These are phyloP conservation scores for Solanum virginianum DNA, from an alignment of 257 asterid genomes.

Conservation along the genomic window DNA sequence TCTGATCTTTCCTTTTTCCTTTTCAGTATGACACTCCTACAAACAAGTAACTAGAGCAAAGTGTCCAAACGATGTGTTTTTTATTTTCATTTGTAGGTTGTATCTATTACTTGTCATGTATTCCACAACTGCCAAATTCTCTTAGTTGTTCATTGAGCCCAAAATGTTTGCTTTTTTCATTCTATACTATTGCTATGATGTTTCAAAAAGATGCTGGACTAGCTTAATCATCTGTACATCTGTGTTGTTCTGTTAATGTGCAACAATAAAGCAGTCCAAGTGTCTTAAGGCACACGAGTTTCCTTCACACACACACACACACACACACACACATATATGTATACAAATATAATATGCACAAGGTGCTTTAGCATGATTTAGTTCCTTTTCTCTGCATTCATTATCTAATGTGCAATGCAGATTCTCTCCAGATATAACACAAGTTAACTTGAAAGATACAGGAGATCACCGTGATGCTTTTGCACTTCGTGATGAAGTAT, in stretches of 20 bases:
- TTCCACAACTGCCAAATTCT: background rate
- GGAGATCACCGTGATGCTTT: conserved; percentile 70
- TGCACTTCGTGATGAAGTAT: conserved; percentile 80
- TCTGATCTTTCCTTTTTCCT: background rate
- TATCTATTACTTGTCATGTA: background rate
- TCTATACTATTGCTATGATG: background rate
- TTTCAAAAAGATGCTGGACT: background rate
- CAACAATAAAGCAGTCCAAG: background rate
- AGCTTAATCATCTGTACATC: background rate
- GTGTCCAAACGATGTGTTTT: background rate
- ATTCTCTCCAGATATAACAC: conserved; percentile 63
- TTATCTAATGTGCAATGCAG: conserved; percentile 29
- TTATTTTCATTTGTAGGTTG: background rate
- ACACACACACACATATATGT: too few relatives aligned
- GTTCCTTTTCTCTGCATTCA: conserved; percentile 4
- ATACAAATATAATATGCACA: background rate
- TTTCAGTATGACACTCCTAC: background rate
- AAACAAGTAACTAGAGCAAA: background rate
- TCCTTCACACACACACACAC: background rate
- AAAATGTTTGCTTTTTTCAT: background rate
- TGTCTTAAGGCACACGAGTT: background rate
- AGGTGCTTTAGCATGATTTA: background rate
- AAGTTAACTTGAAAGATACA: conserved; percentile 37
- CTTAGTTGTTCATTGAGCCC: background rate
- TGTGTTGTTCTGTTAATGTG: background rate